Conservation (phyloP, 164 flowering plant genomes). For the Vitis rupestris region DNA sequence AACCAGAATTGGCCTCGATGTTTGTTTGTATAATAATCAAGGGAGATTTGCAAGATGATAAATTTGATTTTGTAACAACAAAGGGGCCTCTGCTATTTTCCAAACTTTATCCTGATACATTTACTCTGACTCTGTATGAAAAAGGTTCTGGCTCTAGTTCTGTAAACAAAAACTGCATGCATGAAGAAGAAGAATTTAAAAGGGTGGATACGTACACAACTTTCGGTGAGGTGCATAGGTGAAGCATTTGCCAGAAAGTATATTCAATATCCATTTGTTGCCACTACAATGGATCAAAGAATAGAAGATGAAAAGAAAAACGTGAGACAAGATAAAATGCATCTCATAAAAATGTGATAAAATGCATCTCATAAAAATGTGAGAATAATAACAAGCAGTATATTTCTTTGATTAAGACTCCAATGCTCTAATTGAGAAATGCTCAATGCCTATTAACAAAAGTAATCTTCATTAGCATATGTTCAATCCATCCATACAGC, state of each 20-base stretch:
- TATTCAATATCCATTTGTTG: constrained; percentile 99
- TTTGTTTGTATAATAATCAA: no score
- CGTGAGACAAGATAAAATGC: constrained; percentile 2
- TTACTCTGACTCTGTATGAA: background rate
- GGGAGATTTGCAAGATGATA: no score
- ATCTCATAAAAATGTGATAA: background rate
- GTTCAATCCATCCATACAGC: background rate
- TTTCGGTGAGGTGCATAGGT: constrained; percentile 96
- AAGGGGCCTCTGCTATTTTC: no score
- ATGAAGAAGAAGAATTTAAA: background rate
- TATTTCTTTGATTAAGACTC: background rate
- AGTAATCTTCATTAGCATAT: background rate
- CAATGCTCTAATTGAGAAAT: background rate
- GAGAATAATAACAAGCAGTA: background rate
- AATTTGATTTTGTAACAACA: no score
- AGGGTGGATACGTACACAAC: constrained; percentile 73
- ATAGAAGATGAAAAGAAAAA: constrained; percentile 7
- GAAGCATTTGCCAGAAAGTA: constrained; percentile 99
- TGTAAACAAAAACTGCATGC: background rate
- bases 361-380: background rate
- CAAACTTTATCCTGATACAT: background rate
- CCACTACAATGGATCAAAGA: constrained; percentile 66
- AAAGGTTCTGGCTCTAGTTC: background rate
- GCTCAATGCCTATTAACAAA: background rate
- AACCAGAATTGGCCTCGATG: no score